A percentile compares a stretch with the other conserved stretches of the same genome.
Evolutionary conservation across 805 yeast genomes (phyloP).

Genomic region (Candida berthetii): DNA sequence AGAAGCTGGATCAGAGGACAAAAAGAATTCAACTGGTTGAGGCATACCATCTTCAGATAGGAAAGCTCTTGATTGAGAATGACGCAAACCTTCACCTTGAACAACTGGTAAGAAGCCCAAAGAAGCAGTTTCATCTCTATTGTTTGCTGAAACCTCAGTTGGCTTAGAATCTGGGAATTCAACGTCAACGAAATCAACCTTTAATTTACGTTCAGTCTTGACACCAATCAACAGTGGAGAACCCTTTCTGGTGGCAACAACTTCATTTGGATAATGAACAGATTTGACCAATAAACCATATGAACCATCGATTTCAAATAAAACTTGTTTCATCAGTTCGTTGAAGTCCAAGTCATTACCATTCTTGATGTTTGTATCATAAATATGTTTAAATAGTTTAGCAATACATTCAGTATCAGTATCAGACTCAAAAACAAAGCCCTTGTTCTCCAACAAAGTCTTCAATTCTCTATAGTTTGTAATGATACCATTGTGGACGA

Average conservation of each 20-base stretch:
- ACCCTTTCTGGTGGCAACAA: conserved; percentile 96
- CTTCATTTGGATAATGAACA: conserved; percentile 88
- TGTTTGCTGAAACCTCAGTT: conserved; percentile 2
- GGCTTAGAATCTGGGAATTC: conserved; percentile 66
- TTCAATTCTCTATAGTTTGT: conserved; percentile 92
- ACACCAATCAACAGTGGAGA: conserved; percentile 97
- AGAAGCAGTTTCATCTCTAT: conserved; percentile 2
- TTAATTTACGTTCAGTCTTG: conserved; percentile 89
- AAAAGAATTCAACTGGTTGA: conserved; percentile 90
- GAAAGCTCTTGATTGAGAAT: conserved; percentile 95
- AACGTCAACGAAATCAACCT: conserved; percentile 97
- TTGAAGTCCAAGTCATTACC: conserved; percentile 82
- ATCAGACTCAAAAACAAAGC: conserved; percentile 79
- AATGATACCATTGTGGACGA: conserved; percentile 97
- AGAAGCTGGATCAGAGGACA: conserved; percentile 96
- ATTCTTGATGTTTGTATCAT: conserved; percentile 67
- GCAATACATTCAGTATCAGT: conserved; percentile 99
- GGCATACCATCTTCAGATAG: conserved; percentile 90
- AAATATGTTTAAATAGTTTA: conserved; percentile 84
- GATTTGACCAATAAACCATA: conserved; percentile 94
- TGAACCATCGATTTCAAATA: conserved; percentile 93
- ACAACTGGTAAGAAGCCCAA: conserved; percentile 45
- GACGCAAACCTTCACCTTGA: conserved; percentile 59
- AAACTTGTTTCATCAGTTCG: conserved; percentile 86
- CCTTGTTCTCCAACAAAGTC: conserved; percentile 73